Percentiles rank a stretch among this genome's conserved stretches.
These are phyloP conservation scores for Ramularia endophylla DNA, from an alignment of 2,329 filamentous ascomycete genomes.

Conservation along the genomic window DNA sequence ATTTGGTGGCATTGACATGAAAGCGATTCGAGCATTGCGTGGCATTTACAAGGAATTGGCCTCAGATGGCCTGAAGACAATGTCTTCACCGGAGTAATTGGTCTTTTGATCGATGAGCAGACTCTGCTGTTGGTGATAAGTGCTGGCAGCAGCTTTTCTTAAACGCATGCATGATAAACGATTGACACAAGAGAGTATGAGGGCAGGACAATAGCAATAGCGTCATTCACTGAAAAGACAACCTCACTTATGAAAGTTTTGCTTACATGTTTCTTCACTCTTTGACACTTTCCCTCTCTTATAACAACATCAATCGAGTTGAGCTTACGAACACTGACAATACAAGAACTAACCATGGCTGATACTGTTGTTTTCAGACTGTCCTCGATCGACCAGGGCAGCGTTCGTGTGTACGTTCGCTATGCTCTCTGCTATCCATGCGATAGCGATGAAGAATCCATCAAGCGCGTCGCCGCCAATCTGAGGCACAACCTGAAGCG, in stretches of 20 bases:
- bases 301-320: slow-evolving; percentile 1
- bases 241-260: background rate
- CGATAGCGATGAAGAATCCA: slow-evolving; percentile 2
- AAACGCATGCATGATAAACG: slow-evolving; percentile 3
- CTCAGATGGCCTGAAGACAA: background rate
- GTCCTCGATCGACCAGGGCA: slow-evolving; percentile 19
- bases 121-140: too few species aligned
- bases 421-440: slow-evolving; percentile 18
- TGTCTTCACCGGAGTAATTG: background rate
- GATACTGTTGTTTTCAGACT: slow-evolving; percentile 13
- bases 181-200: background rate
- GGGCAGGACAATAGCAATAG: background rate
- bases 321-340: slow-evolving; percentile 2
- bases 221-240: background rate
- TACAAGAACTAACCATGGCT: slow-evolving; percentile 10
- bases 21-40: background rate
- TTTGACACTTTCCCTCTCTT: background rate
- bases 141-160: background rate
- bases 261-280: background rate
- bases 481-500: slow-evolving; percentile 11
- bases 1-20: background rate
- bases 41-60: background rate
- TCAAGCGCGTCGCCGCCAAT: slow-evolving; percentile 3
- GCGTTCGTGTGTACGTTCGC: slow-evolving; percentile 14
- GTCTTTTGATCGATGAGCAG: background rate